Base-by-base conservation (phyloP, 2,329 filamentous ascomycete genomes). In the Blastomyces emzantsi region DNA sequence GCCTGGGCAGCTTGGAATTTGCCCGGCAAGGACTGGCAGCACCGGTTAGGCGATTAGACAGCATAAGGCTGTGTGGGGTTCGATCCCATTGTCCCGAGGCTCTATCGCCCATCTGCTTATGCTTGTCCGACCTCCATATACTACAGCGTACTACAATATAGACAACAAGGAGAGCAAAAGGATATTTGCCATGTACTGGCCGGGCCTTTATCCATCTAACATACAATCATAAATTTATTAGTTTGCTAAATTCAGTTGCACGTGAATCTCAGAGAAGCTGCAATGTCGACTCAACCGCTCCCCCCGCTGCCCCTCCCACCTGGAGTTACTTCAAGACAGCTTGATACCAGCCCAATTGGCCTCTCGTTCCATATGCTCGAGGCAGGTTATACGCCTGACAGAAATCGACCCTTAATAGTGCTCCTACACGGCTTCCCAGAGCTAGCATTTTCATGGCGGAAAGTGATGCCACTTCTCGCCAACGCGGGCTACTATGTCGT, bases 351-450 rank as follows among this genome's bases (percentile, higher is more conserved):
- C 5, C 73, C 79, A 52, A 82, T 80, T 67, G 82, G 82, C 60
- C 79, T 89, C 25, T 84, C 79, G 28, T 86, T 85, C 73, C 87
- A 90, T 73, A 72, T 85, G 45, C 77, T 88, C 22, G 80, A 82
- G 67, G 78, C 85, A 19, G 83, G 84, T 52, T 71, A 77, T 45
- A 71, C 73, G 33, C 72, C 76, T 2, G 63, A 70, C 17, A 72
- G 69, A 17, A 69, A 74, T 30, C 78, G 76, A 7, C 85, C 85
- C 1, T 78, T 89, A 13, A 74, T 89, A 9, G 72, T 89, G 7
- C 82, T 87, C 59, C 80, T 84, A 58, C 87, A 88, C 73, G 87
- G 87, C 47, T 90, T 84, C 66, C 87, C 87, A 1, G 87, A 89
- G 70, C 77, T 90, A 1, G 85, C 87, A 36, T 90, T 82, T 72